phyloP scores from a whole-genome alignment of 2,329 filamentous ascomycete genomes.

The Aspergillus alliaceus region DNA sequence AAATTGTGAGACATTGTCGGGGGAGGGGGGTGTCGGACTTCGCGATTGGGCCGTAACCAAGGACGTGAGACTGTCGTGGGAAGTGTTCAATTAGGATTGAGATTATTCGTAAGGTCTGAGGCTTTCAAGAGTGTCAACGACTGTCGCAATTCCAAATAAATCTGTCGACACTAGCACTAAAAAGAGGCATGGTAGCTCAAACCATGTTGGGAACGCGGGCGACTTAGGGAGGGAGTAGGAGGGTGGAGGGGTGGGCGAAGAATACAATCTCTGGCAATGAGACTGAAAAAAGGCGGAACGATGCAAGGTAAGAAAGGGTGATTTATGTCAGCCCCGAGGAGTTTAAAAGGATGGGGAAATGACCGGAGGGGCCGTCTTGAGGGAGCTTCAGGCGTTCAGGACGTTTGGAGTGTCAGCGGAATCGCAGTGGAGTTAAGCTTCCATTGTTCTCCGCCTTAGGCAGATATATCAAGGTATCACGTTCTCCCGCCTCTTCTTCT shows the following conservation, averaged over 20 bases:
- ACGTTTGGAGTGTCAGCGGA: constrained; percentile 1
- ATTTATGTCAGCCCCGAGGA: neutral
- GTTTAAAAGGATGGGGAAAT: neutral
- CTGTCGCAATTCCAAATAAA: constrained; percentile 18
- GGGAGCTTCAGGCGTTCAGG: constrained; percentile 14
- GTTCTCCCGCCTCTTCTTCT: neutral
- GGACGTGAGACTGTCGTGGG: constrained; percentile 11
- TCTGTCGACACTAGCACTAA: constrained; percentile 25
- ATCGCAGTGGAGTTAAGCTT: constrained; percentile 4
- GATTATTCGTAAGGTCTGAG: neutral
- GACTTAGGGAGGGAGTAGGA: constrained; percentile 13
- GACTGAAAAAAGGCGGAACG: neutral
- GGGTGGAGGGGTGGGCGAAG: neutral
- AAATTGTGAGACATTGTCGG: constrained; percentile 61
- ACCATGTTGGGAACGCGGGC: constrained; percentile 26
- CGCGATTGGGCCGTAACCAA: constrained; percentile 12
- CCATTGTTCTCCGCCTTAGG: constrained; percentile 5
- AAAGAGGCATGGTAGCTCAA: constrained; percentile 29
- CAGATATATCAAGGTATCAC: neutral
- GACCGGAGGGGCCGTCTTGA: neutral
- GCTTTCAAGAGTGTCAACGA: neutral
- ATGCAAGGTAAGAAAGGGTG: neutral
- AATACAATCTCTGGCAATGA: neutral
- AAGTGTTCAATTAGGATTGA: constrained; percentile 1
- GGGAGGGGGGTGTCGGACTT: constrained; percentile 3